These are phyloP conservation scores for Geosmithia putterillii DNA, from an alignment of 2,329 filamentous ascomycete genomes.

Conservation along the genomic window DNA sequence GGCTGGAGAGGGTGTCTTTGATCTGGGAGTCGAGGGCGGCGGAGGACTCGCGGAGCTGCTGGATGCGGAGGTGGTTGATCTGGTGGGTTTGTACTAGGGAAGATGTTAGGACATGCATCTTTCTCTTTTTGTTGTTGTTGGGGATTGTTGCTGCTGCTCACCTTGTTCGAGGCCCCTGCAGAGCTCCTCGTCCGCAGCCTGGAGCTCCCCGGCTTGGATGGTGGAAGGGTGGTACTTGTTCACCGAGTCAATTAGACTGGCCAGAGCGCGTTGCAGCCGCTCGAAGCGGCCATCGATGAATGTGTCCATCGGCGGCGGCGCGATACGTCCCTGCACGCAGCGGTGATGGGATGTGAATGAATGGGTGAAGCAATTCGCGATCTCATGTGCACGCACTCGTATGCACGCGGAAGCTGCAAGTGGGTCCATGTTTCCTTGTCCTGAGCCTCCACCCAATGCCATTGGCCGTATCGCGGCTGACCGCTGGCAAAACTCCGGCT, in stretches of 20 bases:
- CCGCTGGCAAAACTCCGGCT: conserved; percentile 4
- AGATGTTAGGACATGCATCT: too few species aligned
- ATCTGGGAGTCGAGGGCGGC: conserved; percentile 59
- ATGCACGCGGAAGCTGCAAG: background rate
- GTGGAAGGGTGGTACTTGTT: conserved; percentile 69
- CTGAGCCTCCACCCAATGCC: background rate
- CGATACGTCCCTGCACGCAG: too few species aligned
- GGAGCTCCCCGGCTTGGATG: conserved; percentile 54
- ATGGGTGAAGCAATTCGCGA: too few species aligned
- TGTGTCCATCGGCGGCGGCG: conserved; percentile 58
- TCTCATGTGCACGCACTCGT: too few species aligned
- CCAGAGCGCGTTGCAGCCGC: conserved; percentile 53
- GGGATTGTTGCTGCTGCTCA: conserved; percentile 16
- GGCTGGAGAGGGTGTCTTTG: conserved; percentile 54
- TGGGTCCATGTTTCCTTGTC: background rate
- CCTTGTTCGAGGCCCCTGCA: conserved; percentile 52
- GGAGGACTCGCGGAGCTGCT: conserved; percentile 54
- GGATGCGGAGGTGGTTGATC: conserved; percentile 57
- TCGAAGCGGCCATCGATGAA: conserved; percentile 51
- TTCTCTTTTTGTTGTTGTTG: background rate
- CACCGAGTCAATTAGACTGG: conserved; percentile 64
- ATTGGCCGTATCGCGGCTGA: background rate
- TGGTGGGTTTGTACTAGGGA: conserved; percentile 60
- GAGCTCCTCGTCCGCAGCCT: conserved; percentile 58
- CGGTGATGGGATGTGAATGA: background rate